Conservation (phyloP, 108 stramenopile species). For the Asterionellopsis glacialis region DNA sequence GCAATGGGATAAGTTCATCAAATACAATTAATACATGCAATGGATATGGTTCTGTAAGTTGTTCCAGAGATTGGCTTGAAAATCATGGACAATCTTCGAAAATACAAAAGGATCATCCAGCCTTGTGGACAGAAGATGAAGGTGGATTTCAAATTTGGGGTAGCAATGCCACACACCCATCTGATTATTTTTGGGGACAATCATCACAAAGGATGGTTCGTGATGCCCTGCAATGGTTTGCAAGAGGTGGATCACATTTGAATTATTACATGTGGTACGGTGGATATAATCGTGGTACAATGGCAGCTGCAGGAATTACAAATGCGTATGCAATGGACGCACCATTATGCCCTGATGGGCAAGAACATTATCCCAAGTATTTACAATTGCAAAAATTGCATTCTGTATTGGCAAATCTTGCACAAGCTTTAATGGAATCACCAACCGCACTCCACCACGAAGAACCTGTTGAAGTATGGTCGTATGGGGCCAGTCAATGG, state of each 20-base stretch:
- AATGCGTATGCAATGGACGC: conserved; percentile 53
- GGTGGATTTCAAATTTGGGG: conserved; percentile 65
- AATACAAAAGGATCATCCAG: conserved; percentile 54
- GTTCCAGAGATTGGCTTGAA: conserved; percentile 38
- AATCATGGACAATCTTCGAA: conserved; percentile 37
- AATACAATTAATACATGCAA: conserved; percentile 65
- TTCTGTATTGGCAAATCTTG: conserved; percentile 23
- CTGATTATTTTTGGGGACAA: conserved; percentile 58
- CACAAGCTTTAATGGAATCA: conserved; percentile 22
- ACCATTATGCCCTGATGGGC: conserved; percentile 35
- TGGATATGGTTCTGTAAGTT: conserved; percentile 26
- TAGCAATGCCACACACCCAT: conserved; percentile 26
- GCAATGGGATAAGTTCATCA: conserved; percentile 43
- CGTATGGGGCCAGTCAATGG: conserved; percentile 20
- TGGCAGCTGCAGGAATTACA: conserved; percentile 48
- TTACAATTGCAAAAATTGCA: conserved; percentile 41
- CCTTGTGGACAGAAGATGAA: conserved; percentile 44
- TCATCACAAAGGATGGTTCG: conserved; percentile 29
- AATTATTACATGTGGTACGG: conserved; percentile 69
- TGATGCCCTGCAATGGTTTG: conserved; percentile 51
- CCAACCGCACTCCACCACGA: conserved; percentile 14
- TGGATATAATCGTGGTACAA: conserved; percentile 37
- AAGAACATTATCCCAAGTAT: conserved; percentile 55
- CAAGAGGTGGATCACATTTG: conserved; percentile 54
- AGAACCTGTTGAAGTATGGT: conserved; percentile 23